Conservation (phyloP, 352 stramenopile genomes). For the Pythium myriotylum region DNA sequence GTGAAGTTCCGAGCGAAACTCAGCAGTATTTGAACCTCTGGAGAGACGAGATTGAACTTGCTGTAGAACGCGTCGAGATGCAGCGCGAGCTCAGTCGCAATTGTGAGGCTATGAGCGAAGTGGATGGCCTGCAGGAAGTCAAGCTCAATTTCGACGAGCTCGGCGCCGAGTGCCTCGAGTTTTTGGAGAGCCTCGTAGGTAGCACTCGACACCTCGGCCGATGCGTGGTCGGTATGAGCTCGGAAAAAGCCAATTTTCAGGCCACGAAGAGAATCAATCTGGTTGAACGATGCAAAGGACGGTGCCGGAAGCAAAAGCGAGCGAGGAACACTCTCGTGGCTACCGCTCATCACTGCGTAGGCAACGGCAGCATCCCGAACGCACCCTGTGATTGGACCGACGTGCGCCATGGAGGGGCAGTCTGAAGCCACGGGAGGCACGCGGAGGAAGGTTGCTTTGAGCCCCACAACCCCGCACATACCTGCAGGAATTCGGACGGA, state of each 20-base stretch:
- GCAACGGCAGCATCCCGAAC: constrained; percentile 82
- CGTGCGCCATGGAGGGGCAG: constrained; percentile 69
- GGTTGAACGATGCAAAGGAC: constrained; percentile 58
- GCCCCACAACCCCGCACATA: constrained; percentile 88
- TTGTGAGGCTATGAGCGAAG: constrained; percentile 79
- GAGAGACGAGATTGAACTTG: constrained; percentile 55
- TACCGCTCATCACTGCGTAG: constrained; percentile 83
- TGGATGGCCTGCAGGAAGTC: constrained; percentile 80
- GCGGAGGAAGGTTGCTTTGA: constrained; percentile 87
- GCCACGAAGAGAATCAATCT: constrained; percentile 55
- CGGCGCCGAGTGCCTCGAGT: constrained; percentile 58
- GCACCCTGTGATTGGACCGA: constrained; percentile 78
- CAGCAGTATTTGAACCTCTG: constrained; percentile 77
- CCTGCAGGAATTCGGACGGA: constrained; percentile 90
- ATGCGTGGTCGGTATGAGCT: constrained; percentile 70
- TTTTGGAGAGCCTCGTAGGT: constrained; percentile 49
- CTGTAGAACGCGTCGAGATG: constrained; percentile 70
- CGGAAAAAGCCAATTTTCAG: constrained; percentile 82
- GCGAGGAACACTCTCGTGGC: constrained; percentile 46
- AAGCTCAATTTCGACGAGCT: constrained; percentile 77
- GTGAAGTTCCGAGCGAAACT: constrained; percentile 68
- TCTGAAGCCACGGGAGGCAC: constrained; percentile 59
- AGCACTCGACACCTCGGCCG: constrained; percentile 51
- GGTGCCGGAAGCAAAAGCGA: constrained; percentile 52
- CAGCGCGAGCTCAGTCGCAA: constrained; percentile 78